Evolutionary conservation across 176 grass and related monocot species (phyloP).

Genomic region (Cenchrus americanus): DNA sequence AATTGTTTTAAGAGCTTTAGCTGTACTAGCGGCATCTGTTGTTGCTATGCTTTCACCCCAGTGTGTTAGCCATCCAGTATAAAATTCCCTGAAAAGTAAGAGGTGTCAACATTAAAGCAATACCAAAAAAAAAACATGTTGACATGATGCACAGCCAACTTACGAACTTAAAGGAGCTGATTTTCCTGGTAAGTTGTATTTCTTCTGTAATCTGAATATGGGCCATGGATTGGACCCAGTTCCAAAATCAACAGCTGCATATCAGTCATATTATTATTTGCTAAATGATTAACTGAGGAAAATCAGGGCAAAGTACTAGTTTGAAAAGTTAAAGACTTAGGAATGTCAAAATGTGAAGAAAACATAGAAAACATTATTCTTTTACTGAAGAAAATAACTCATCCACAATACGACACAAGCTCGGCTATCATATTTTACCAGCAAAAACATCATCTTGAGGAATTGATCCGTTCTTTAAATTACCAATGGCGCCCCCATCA

Average conservation of each 20-base stretch:
- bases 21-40: slow-evolving; percentile 68
- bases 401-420: background rate
- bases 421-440: slow-evolving; percentile 53
- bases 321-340: slow-evolving; percentile 19
- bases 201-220: slow-evolving; percentile 80
- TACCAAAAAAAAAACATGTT: background rate
- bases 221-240: slow-evolving; percentile 78
- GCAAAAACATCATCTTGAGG: slow-evolving; percentile 78
- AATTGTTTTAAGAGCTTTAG: slow-evolving; percentile 71
- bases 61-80: slow-evolving; percentile 97
- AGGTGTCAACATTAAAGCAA: slow-evolving; percentile 16
- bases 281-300: slow-evolving; percentile 12
- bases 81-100: slow-evolving; percentile 79
- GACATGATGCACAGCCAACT: slow-evolving; percentile 43
- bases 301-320: slow-evolving; percentile 25
- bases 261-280: slow-evolving; percentile 38
- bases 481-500: slow-evolving; percentile 66
- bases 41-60: slow-evolving; percentile 80
- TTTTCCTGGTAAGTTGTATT: slow-evolving; percentile 88
- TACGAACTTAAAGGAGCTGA: slow-evolving; percentile 86
- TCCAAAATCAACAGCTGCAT: slow-evolving; percentile 92
- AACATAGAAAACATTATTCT: background rate
- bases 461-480: slow-evolving; percentile 80
- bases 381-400: slow-evolving; percentile 34
- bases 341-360: background rate